Conservation (phyloP, 306 rosid species). For the Pyrus betulifolia region DNA sequence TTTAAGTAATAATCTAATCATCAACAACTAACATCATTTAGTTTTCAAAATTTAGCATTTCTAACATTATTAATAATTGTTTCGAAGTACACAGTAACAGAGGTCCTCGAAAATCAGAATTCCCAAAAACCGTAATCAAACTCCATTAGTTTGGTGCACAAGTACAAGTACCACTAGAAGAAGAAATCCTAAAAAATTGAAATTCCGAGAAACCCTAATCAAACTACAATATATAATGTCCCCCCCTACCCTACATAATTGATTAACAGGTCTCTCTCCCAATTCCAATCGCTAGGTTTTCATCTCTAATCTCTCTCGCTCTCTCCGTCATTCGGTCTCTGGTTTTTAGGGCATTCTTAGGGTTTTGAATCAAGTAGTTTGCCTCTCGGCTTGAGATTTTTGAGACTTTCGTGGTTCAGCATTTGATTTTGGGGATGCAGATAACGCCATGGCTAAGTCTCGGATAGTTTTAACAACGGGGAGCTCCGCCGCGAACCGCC, state of each 20-base stretch:
- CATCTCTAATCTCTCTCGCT: background rate
- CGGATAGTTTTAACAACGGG: conserved; percentile 15
- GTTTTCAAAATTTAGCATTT: no score
- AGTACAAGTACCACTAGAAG: no score
- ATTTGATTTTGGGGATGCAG: conserved; percentile 30
- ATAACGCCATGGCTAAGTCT: conserved; percentile 28
- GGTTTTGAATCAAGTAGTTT: background rate
- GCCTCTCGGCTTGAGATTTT: background rate
- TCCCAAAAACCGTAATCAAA: no score
- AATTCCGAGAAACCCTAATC: background rate
- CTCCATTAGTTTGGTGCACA: no score
- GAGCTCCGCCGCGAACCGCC: background rate
- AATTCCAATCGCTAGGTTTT: background rate
- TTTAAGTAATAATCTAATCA: no score
- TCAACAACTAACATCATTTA: no score
- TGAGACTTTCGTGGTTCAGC: no score
- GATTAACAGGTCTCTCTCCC: background rate
- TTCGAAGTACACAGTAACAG: no score
- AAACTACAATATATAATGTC: background rate
- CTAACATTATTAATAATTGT: no score
- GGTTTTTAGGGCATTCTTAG: background rate
- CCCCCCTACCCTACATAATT: background rate
- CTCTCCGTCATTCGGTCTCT: background rate
- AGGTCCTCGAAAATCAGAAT: no score
- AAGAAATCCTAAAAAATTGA: background rate